Evolutionary conservation across 2,329 filamentous ascomycete species (phyloP), one percentile per base, ranked within the genome.

Genomic region (Verticillium isaacii): DNA sequence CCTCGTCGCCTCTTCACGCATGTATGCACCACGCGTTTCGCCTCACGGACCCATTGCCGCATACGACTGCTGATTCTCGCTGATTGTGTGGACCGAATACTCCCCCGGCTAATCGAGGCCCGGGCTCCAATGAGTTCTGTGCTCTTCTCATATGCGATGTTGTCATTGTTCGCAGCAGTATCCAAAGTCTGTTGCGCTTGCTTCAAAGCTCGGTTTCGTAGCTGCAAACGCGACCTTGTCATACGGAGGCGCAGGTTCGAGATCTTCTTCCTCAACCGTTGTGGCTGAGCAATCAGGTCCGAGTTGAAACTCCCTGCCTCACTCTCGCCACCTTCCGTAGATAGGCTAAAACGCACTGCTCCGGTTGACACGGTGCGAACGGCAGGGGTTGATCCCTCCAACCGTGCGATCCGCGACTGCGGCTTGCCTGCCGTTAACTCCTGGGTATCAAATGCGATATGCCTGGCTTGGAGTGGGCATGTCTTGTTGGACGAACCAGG

Each of bases 181-280:
- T 52, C 19, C 45, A 52, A 52, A 25, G 45, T 25, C 45, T 52
- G 45, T 25, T 52, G n/a, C 5, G 45, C 45, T 52, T 52, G 45
- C 45, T 19, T 52, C n/a, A 57, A 11, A 14, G 55, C 58, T 11
- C 57, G 50, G 7, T 57, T 56, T 36, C 57, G 58, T 29, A 65
- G 29, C n/a, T 65, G 62, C 17, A 61, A 56, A 8, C 61, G 61
- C 41, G 64, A 65, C 34, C 58, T 60, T 15, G 56, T 59, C 14
- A 66, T 58, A 50, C 63, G 63, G 32, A 63, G 52, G n/a, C 56
- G 64, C 29, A 66, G 25, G 23, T 64, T 56, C 6, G 64, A 66
- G 5, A 66, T 58, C 17, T 66, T 66, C 59, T 66, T 66, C 11
- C 59, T 62, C 15, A 66, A 54, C n/a, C 59, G 34, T 7, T 45